These are phyloP conservation scores for Tremellales sp. DNA, from an alignment of 1,284 basidiomycete species.

Conservation along the genomic window DNA sequence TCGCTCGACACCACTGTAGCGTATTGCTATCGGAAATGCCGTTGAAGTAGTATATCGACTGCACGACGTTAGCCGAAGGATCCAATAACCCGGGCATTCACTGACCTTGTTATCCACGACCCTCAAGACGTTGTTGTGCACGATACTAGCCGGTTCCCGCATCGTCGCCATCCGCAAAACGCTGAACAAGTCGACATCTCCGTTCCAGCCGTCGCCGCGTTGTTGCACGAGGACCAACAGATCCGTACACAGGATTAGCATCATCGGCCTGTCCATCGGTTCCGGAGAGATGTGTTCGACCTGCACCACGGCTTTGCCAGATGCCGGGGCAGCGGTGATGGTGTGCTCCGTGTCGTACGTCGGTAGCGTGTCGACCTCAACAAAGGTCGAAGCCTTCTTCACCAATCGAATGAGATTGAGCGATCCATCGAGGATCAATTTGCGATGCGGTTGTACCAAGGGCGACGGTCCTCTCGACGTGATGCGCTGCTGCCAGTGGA, in stretches of 20 bases:
- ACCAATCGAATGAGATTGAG: slow-evolving; percentile 81
- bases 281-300: slow-evolving; percentile 72
- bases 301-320: slow-evolving; percentile 64
- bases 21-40: slow-evolving; percentile 75
- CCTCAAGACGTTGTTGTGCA: slow-evolving; percentile 68
- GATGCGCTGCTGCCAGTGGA: slow-evolving; percentile 86
- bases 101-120: slow-evolving; percentile 45
- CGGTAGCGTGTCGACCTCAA: slow-evolving; percentile 57
- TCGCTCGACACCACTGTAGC: slow-evolving; percentile 69
- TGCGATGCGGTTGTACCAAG: slow-evolving; percentile 95
- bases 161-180: slow-evolving; percentile 87
- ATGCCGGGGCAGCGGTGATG: slow-evolving; percentile 23
- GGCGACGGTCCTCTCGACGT: slow-evolving; percentile 88
- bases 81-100: slow-evolving; percentile 52
- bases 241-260: slow-evolving; percentile 61
- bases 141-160: slow-evolving; percentile 82
- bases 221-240: slow-evolving; percentile 78
- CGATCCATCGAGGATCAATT: slow-evolving; percentile 80
- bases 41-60: slow-evolving; percentile 86
- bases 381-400: slow-evolving; percentile 77
- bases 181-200: slow-evolving; percentile 81
- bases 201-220: slow-evolving; percentile 70
- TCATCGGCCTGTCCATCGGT: slow-evolving; percentile 42
- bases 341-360: slow-evolving; percentile 31
- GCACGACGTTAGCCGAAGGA: slow-evolving; percentile 54